Evolutionary conservation across 2,329 filamentous ascomycete genomes (phyloP).

Genomic region (Ophiostoma ips): DNA sequence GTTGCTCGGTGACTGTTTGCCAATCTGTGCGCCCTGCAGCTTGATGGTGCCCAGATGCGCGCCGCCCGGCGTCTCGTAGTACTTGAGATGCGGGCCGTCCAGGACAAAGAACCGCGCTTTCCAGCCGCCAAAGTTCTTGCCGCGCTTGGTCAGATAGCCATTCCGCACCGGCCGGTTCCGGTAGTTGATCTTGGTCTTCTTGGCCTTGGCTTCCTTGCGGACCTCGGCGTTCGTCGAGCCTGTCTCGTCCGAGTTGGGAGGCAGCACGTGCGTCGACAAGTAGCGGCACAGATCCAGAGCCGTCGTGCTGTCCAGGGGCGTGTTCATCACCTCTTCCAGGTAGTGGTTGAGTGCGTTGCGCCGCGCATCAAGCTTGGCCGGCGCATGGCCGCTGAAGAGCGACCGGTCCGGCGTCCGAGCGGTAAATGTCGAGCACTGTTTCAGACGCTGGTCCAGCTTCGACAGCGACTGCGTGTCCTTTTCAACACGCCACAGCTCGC

Average conservation of each 20-base stretch:
- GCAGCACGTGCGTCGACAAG: conserved; percentile 54
- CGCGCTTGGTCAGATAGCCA: conserved; percentile 89
- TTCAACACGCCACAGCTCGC: conserved; percentile 86
- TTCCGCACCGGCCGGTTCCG: conserved; percentile 60
- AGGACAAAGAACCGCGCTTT: conserved; percentile 62
- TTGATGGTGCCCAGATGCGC: conserved; percentile 89
- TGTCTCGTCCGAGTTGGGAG: conserved; percentile 46
- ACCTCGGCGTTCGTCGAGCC: conserved; percentile 23
- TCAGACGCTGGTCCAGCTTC: conserved; percentile 71
- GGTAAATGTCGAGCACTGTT: conserved; percentile 56
- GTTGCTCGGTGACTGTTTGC: conserved; percentile 65
- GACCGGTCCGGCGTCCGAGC: conserved; percentile 70
- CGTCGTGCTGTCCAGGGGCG: conserved; percentile 60
- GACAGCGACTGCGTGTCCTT: conserved; percentile 74
- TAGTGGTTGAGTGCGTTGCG: conserved; percentile 70
- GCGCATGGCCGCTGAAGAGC: conserved; percentile 83
- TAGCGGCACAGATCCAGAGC: conserved; percentile 79
- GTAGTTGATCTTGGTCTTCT: conserved; percentile 33
- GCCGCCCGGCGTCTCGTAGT: conserved; percentile 84
- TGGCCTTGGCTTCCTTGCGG: conserved; percentile 18
- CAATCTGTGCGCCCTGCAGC: conserved; percentile 79
- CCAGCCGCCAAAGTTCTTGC: conserved; percentile 98
- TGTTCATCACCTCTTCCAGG: conserved; percentile 73
- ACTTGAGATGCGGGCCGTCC: conserved; percentile 55
- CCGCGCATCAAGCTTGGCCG: conserved; percentile 81